Conservation (phyloP, 2,329 filamentous ascomycete genomes). For the Penicillium sp. region DNA sequence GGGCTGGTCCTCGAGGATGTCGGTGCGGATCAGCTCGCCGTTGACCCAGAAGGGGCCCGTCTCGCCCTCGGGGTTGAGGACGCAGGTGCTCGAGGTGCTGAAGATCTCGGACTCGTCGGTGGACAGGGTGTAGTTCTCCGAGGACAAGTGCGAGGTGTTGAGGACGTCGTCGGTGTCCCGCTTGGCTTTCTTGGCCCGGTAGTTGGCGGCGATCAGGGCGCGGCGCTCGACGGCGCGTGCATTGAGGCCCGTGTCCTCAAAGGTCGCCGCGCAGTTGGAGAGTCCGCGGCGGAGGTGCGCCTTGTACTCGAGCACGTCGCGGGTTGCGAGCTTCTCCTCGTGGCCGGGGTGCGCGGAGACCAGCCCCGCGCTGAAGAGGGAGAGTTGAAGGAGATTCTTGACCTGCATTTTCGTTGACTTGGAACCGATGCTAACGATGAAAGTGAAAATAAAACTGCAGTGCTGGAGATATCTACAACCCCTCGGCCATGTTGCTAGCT, state of each 20-base stretch:
- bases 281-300: conserved; percentile 26
- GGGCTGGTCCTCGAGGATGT: conserved; percentile 41
- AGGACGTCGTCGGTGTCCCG: conserved; percentile 43
- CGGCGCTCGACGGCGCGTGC: conserved; percentile 31
- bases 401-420: background rate
- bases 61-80: conserved; percentile 57
- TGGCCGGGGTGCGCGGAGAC: conserved; percentile 1
- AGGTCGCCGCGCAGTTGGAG: conserved; percentile 25
- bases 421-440: background rate
- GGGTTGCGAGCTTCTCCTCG: conserved; percentile 13
- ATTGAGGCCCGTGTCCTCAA: conserved; percentile 29
- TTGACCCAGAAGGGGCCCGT: conserved; percentile 52
- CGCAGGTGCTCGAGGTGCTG: conserved; percentile 39
- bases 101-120: conserved; percentile 32
- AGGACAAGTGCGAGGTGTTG: conserved; percentile 44
- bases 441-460: background rate
- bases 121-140: conserved; percentile 25
- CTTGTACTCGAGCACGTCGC: conserved; percentile 25
- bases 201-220: conserved; percentile 22
- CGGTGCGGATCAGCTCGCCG: conserved; percentile 44
- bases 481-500: background rate
- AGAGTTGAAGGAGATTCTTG: background rate
- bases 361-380: background rate
- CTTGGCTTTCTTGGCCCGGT: conserved; percentile 21
- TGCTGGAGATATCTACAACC: background rate